Conservation (phyloP, 345 rosid species). For the Odontarrhena argentea region DNA sequence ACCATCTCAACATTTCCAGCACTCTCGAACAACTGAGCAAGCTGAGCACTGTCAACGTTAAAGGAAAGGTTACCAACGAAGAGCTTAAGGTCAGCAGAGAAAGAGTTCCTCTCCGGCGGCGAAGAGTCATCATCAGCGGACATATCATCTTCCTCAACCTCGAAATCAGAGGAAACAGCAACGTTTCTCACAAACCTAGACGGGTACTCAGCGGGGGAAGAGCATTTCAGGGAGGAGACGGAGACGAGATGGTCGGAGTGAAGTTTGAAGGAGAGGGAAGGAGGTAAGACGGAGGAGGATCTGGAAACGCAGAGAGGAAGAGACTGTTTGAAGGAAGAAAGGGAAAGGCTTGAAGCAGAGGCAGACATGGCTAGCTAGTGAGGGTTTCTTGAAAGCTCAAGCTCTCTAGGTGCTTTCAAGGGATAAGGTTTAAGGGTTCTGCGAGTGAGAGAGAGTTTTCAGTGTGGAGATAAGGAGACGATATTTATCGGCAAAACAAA, state of each 20-base stretch:
- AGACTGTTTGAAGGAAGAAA: conserved; percentile 59
- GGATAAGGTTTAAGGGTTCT: conserved; percentile 43
- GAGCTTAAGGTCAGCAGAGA: conserved; percentile 78
- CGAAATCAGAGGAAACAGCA: conserved; percentile 68
- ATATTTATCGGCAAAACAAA: conserved; percentile 31
- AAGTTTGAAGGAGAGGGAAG: conserved; percentile 47
- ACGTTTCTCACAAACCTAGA: conserved; percentile 62
- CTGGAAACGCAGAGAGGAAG: conserved; percentile 45
- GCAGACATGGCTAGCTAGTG: conserved; percentile 59
- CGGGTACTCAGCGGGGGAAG: conserved; percentile 24
- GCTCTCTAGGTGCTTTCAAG: conserved; percentile 17
- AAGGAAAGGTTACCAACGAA: conserved; percentile 98
- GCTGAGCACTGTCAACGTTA: conserved; percentile 83
- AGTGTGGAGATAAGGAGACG: conserved; percentile 24
- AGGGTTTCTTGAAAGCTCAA: conserved; percentile 20
- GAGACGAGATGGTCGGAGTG: conserved; percentile 45
- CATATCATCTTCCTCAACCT: conserved; percentile 63
- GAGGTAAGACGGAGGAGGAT: conserved; percentile 44
- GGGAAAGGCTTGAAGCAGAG: conserved; percentile 61
- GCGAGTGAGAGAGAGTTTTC: background rate
- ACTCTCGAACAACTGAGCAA: conserved; percentile 75
- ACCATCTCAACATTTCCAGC: conserved; percentile 96
- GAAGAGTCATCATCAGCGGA: conserved; percentile 33
- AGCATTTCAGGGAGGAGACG: conserved; percentile 39
- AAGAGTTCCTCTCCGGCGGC: conserved; percentile 47